Evolutionary conservation across 164 flowering plant species (phyloP).

Genomic region (Vitis rupestris): DNA sequence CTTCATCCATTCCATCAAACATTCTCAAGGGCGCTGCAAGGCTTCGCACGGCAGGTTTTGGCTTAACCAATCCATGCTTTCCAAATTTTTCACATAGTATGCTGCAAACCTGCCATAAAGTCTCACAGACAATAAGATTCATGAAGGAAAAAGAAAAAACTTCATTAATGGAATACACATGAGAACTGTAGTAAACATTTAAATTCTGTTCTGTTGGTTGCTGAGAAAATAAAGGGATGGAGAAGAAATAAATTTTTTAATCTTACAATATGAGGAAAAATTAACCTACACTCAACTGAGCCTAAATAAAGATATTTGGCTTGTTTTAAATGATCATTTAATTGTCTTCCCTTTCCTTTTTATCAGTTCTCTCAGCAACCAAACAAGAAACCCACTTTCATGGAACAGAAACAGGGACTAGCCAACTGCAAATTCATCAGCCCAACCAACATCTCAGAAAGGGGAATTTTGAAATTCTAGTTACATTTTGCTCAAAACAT

Average conservation of each 20-base stretch:
- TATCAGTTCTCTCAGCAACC: neutral
- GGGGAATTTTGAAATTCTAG: too few species aligned
- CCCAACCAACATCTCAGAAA: neutral
- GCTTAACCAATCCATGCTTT: conserved; percentile 86
- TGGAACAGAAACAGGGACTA: neutral
- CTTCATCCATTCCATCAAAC: conserved; percentile 96
- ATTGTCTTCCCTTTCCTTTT: neutral
- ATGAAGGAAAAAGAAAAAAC: neutral
- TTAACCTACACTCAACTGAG: neutral
- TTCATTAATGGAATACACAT: too few species aligned
- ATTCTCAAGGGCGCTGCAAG: conserved; percentile 82
- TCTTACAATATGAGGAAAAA: neutral
- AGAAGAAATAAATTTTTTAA: too few species aligned
- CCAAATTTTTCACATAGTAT: conserved; percentile 83
- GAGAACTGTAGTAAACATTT: too few species aligned
- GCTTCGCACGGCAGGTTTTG: conserved; percentile 74
- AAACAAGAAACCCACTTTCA: neutral
- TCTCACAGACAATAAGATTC: neutral
- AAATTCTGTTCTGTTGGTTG: neutral
- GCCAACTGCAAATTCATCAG: neutral
- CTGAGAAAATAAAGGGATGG: neutral
- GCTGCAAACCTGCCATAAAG: conserved; percentile 62
- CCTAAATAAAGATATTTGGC: neutral
- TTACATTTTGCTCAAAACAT: too few species aligned
- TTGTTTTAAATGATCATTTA: neutral